Percentiles rank a stretch among this genome's conserved stretches.
Conservation (phyloP, 805 yeast genomes). For the Kodamaea fukazawae region DNA sequence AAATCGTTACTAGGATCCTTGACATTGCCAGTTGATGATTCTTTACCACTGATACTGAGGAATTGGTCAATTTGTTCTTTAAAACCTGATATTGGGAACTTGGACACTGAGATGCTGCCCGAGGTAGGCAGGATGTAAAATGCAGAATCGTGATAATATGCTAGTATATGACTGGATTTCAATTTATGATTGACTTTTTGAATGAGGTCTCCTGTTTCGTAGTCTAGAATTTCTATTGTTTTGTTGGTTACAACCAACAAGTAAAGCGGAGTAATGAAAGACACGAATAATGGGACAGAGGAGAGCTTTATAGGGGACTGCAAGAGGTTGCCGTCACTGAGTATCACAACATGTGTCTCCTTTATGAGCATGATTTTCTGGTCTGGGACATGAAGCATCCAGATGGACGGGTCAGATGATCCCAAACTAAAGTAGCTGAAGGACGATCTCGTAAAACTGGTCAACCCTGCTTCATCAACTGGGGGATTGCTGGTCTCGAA, state of each 20-base stretch:
- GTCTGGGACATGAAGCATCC: conserved; percentile 17
- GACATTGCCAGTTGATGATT: conserved; percentile 11
- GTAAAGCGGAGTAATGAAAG: conserved; percentile 33
- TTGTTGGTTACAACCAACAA: conserved; percentile 30
- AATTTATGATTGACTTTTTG: conserved; percentile 35
- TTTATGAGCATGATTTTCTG: conserved; percentile 25
- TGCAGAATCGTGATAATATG: conserved; percentile 12
- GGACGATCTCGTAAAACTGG: conserved; percentile 23
- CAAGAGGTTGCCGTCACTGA: conserved; percentile 11
- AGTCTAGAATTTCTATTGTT: conserved; percentile 34
- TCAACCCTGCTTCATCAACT: conserved; percentile 18
- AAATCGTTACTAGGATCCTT: conserved; percentile 29
- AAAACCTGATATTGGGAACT: conserved; percentile 25
- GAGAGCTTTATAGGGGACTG: conserved; percentile 24
- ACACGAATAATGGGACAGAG: conserved; percentile 24
- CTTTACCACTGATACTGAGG: conserved; percentile 23
- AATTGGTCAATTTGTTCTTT: conserved; percentile 39
- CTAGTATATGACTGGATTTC: conserved; percentile 21
- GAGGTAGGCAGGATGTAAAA: conserved; percentile 23
- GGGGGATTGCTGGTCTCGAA: conserved; percentile 17
- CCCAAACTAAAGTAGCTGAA: conserved; percentile 41
- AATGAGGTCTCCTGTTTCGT: conserved; percentile 32
- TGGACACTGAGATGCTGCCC: conserved; percentile 25
- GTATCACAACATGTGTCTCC: conserved; percentile 29
- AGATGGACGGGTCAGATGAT: conserved; percentile 25